Evolutionary conservation across 352 stramenopile species (phyloP).

Genomic region (Phytophthora tentaculata): DNA sequence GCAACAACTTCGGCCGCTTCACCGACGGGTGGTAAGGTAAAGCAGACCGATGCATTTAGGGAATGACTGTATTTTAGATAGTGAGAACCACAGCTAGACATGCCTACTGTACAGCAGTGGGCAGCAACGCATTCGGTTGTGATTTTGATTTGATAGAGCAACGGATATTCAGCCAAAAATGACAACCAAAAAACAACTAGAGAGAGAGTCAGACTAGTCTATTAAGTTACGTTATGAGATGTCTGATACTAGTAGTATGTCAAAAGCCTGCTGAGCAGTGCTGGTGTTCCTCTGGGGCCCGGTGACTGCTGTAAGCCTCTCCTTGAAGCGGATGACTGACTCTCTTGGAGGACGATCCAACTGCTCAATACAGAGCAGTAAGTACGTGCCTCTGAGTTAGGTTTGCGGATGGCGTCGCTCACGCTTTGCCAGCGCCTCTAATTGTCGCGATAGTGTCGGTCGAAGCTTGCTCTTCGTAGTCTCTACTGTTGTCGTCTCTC

Average conservation of each 20-base stretch:
- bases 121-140: slow-evolving; percentile 25
- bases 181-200: slow-evolving; percentile 10
- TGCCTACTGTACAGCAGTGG: too few species aligned
- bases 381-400: not conserved
- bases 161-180: slow-evolving; percentile 31
- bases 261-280: too few species aligned
- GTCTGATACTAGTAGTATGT: too few species aligned
- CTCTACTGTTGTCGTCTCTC: not conserved
- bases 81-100: slow-evolving; percentile 31
- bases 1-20: slow-evolving; percentile 41
- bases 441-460: not conserved
- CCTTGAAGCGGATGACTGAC: not conserved
- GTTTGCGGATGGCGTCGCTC: not conserved
- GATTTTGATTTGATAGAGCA: slow-evolving; percentile 37
- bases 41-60: slow-evolving; percentile 8
- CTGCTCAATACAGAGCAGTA: not conserved
- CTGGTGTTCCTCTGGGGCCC: not conserved
- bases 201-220: too few species aligned
- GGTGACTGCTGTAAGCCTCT: not conserved
- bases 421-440: not conserved
- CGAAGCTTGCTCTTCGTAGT: not conserved
- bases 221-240: too few species aligned
- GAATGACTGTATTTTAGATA: slow-evolving; percentile 48
- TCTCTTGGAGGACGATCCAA: not conserved
- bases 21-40: slow-evolving; percentile 32